These are phyloP conservation scores for Quercus phellos DNA, from an alignment of 331 rosid genomes.

Conservation along the genomic window DNA sequence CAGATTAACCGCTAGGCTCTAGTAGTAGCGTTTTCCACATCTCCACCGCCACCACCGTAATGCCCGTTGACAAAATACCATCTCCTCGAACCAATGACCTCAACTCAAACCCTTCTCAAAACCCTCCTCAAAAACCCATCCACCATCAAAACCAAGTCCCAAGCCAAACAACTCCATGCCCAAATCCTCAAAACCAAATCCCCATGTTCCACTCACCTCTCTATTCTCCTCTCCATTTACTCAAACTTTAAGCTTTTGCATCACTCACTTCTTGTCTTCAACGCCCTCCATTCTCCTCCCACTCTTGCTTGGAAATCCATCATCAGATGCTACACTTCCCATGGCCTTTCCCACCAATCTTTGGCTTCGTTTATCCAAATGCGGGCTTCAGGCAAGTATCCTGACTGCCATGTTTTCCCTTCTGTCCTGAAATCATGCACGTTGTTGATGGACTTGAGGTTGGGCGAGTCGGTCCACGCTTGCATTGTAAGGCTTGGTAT, in stretches of 20 bases:
- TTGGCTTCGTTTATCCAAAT: slow-evolving; percentile 29
- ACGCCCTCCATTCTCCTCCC: slow-evolving; percentile 29
- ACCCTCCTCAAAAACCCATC: slow-evolving; percentile 20
- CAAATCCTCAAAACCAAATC: slow-evolving; percentile 34
- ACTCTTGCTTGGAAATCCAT: slow-evolving; percentile 44
- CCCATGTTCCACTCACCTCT: slow-evolving; percentile 16
- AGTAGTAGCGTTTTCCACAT: background rate
- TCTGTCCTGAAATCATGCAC: slow-evolving; percentile 42
- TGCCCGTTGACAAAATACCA: background rate
- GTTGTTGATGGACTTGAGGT: slow-evolving; percentile 22
- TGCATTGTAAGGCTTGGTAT: slow-evolving; percentile 23
- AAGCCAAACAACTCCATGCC: slow-evolving; percentile 45
- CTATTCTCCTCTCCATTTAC: slow-evolving; percentile 37
- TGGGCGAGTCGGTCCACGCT: slow-evolving; percentile 44
- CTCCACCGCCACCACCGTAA: background rate
- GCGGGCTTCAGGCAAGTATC: slow-evolving; percentile 26
- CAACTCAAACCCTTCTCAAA: slow-evolving; percentile 20
- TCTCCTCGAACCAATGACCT: slow-evolving; percentile 16
- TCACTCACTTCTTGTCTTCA: slow-evolving; percentile 32
- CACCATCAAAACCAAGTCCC: slow-evolving; percentile 29
- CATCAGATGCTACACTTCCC: slow-evolving; percentile 39
- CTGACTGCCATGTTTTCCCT: slow-evolving; percentile 47
- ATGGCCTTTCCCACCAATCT: slow-evolving; percentile 24
- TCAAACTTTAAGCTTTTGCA: slow-evolving; percentile 34
- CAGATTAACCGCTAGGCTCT: no score